These are phyloP conservation scores for Hypomontagnella submonticulosa DNA, from an alignment of 495 filamentous ascomycete species.

Conservation along the genomic window DNA sequence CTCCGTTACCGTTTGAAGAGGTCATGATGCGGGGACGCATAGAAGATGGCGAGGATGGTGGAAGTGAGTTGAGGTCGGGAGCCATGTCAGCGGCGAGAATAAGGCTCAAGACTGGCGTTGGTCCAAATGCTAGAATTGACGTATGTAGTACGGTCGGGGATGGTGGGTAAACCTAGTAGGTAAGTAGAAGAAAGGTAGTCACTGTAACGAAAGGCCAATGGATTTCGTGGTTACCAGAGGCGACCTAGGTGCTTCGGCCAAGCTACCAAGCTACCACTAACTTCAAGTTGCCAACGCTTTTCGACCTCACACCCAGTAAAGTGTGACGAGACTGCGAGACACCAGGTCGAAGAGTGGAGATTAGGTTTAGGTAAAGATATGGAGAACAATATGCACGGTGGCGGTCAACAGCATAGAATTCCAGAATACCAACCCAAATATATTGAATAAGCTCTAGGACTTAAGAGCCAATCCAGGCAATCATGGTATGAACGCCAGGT, in stretches of 20 bases:
- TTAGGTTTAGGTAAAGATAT: slow-evolving; percentile 24
- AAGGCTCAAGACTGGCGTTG: slow-evolving; percentile 9
- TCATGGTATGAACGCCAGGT: slow-evolving; percentile 32
- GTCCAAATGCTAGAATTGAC: background rate
- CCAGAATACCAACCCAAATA: slow-evolving; percentile 17
- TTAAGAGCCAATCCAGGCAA: slow-evolving; percentile 3
- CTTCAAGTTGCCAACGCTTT: slow-evolving; percentile 2
- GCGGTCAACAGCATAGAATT: background rate
- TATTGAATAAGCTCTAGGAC: slow-evolving; percentile 25
- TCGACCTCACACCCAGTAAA: slow-evolving; percentile 16
- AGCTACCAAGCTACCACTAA: no score
- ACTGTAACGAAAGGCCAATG: slow-evolving; percentile 7
- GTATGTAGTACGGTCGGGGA: slow-evolving; percentile 6
- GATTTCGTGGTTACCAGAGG: slow-evolving; percentile 26
- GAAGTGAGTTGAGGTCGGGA: slow-evolving; percentile 81
- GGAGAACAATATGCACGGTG: slow-evolving; percentile 7
- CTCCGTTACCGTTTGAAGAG: slow-evolving; percentile 46
- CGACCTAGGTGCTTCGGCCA: slow-evolving; percentile 12
- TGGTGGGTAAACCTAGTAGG: background rate
- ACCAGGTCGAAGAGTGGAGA: slow-evolving; percentile 10
- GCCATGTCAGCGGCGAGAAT: slow-evolving; percentile 57
- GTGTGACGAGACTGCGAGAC: slow-evolving; percentile 17
- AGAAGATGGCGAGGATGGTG: slow-evolving; percentile 61
- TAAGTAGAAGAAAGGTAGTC: no score
- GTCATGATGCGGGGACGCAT: slow-evolving; percentile 50